phyloP scores from a whole-genome alignment of 345 rosid genomes.

The Atalantia buxifolia region DNA sequence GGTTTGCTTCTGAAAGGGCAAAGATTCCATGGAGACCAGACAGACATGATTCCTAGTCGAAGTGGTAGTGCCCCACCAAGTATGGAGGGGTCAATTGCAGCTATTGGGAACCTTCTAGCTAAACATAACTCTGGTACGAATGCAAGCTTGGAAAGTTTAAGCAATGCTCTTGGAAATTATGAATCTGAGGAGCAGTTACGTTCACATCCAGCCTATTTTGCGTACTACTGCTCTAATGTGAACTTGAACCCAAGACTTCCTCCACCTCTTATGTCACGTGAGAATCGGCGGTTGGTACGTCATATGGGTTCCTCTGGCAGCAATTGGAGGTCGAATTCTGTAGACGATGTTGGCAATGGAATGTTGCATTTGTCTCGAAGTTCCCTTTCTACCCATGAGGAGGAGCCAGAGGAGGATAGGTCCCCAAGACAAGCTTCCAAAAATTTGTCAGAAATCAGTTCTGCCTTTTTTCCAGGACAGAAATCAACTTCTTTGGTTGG shows the following conservation, averaged over 20 bases:
- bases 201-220: constrained; percentile 76
- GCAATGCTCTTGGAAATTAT: constrained; percentile 46
- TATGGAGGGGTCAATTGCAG: constrained; percentile 93
- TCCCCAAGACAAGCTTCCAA: constrained; percentile 33
- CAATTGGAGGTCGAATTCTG: constrained; percentile 40
- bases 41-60: constrained; percentile 57
- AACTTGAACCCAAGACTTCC: constrained; percentile 94
- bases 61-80: constrained; percentile 98
- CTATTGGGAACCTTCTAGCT: constrained; percentile 66
- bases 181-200: constrained; percentile 78
- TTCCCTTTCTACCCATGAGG: constrained; percentile 69
- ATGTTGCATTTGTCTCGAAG: constrained; percentile 42
- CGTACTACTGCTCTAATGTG: constrained; percentile 73
- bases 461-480: constrained; percentile 28
- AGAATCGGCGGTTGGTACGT: constrained; percentile 56
- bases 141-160: constrained; percentile 53
- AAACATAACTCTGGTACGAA: constrained; percentile 46
- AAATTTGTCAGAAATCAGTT: constrained; percentile 17
- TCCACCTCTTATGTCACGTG: constrained; percentile 81
- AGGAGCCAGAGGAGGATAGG: constrained; percentile 81
- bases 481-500: constrained; percentile 39
- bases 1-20: constrained; percentile 66
- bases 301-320: constrained; percentile 70
- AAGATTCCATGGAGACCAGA: constrained; percentile 43
- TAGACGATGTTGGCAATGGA: constrained; percentile 50